Percentiles rank a stretch among this genome's conserved stretches.
Conservation (phyloP, 805 yeast genomes). For the Limtongozyma cylindracea region DNA sequence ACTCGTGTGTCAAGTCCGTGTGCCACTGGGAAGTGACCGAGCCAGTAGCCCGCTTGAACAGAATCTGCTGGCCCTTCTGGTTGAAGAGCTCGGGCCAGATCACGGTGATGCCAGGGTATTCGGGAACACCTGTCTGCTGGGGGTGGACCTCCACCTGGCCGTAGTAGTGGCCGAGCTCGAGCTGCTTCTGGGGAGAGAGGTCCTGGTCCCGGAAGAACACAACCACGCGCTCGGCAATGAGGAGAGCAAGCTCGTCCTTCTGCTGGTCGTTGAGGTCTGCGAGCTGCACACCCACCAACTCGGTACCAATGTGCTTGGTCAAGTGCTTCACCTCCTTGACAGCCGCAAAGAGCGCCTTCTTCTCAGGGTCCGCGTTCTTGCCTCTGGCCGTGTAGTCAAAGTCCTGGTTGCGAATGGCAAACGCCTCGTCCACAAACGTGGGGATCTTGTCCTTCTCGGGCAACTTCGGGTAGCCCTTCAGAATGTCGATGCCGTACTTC, state of each 20-base stretch:
- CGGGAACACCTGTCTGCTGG: slow-evolving; percentile 7
- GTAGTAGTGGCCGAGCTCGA: slow-evolving; percentile 17
- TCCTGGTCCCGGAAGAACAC: slow-evolving; percentile 24
- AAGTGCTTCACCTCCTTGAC: slow-evolving; percentile 15
- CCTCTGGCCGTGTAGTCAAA: slow-evolving; percentile 11
- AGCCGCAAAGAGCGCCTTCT: slow-evolving; percentile 13
- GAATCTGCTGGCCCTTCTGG: too few species aligned
- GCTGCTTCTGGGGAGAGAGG: slow-evolving; percentile 14
- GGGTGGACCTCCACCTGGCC: slow-evolving; percentile 18
- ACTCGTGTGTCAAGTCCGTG: slow-evolving; percentile 11
- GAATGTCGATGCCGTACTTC: slow-evolving; percentile 10
- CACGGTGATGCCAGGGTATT: slow-evolving; percentile 1
- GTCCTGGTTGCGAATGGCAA: slow-evolving; percentile 9
- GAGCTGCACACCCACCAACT: slow-evolving; percentile 19
- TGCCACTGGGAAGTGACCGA: slow-evolving; percentile 10
- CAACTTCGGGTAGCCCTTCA: slow-evolving; percentile 13
- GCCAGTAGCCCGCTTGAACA: too few species aligned
- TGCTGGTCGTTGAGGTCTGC: slow-evolving; percentile 15
- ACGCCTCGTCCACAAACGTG: slow-evolving; percentile 13
- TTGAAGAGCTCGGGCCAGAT: slow-evolving; percentile 1
- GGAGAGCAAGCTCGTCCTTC: slow-evolving; percentile 19
- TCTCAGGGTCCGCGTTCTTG: slow-evolving; percentile 10
- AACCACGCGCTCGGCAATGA: slow-evolving; percentile 22
- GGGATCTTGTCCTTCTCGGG: slow-evolving; percentile 11
- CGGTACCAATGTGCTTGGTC: slow-evolving; percentile 22